Evolutionary conservation across 2,329 filamentous ascomycete species (phyloP), one percentile per base, ranked within the genome.

Genomic region (Aureobasidium sp.): DNA sequence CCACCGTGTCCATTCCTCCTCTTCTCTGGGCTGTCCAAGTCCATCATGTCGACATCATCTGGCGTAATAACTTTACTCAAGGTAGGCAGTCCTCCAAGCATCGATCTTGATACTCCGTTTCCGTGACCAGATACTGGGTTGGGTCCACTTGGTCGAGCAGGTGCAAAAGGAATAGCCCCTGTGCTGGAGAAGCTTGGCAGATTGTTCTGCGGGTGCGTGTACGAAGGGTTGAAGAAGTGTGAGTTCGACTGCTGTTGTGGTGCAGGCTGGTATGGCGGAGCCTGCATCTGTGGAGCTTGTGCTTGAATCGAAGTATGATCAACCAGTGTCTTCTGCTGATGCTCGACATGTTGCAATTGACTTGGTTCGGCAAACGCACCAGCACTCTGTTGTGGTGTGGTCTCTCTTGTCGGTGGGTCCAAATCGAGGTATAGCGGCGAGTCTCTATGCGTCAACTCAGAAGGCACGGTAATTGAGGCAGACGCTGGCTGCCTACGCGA

Each of bases 101-200:
- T 69, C 8, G 63, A 67, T 38, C 63, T 59, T 25, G 50, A 67
- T 9, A 70, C 66, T 33, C 62, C 64, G 59, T 71, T 69, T 45
- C 65, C 56, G 53, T 66, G 48, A 23, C 53, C 50, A 33, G 47
- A 42, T 5, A 62, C 10, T 10, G 58, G 58, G 7, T 38, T 53
- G 4, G 25, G 58, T 10, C 58, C 47, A 7, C 18, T 62, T 7
- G 59, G 59, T 33, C 59, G 51, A 13, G 47, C 10, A 31, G 67
- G 48, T 18, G 69, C 73, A 53, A 77, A 77, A 1, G 76, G 77
- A 40, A 77, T 77, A 1, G 68, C 63, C 10, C 76, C 74, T 9
- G 73, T 77, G 64, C 72, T 74, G 27, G 27, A 63, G n/a, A 67
- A 69, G 10, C 58, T 55, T 20, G 68, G 68, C 5, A 67, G 55